Evolutionary conservation across 2,329 filamentous ascomycete species (phyloP).

Genomic region (Pseudogymnoascus sp.): DNA sequence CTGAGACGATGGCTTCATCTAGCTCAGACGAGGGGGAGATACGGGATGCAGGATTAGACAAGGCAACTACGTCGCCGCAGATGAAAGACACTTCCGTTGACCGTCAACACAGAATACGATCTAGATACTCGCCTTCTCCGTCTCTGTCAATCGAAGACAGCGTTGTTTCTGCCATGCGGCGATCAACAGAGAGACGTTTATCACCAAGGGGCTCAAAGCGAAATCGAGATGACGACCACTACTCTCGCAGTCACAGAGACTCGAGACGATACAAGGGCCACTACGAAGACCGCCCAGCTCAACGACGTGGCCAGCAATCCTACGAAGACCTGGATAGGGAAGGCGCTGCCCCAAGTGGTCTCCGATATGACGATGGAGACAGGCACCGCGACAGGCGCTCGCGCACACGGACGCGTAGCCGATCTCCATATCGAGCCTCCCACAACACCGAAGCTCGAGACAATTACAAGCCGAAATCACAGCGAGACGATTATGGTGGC

Average conservation of each 20-base stretch:
- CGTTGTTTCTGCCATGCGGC: constrained; percentile 37
- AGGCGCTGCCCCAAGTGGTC: constrained; percentile 21
- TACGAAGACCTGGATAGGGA: constrained; percentile 52
- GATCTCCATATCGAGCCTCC: constrained; percentile 40
- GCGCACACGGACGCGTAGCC: constrained; percentile 46
- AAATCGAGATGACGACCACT: constrained; percentile 54
- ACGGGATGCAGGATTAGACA: constrained; percentile 65
- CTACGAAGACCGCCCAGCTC: constrained; percentile 50
- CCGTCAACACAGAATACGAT: constrained; percentile 75
- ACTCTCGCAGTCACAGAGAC: constrained; percentile 42
- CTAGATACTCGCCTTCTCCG: constrained; percentile 29
- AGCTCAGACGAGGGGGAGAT: constrained; percentile 87
- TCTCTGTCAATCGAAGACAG: constrained; percentile 34
- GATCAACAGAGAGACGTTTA: constrained; percentile 41
- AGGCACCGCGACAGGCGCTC: constrained; percentile 46
- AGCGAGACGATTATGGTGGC: background rate
- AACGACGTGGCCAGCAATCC: constrained; percentile 40
- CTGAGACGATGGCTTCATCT: constrained; percentile 41
- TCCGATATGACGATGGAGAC: constrained; percentile 45
- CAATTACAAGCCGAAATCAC: constrained; percentile 19
- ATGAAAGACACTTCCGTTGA: constrained; percentile 80
- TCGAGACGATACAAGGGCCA: constrained; percentile 53
- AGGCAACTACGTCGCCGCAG: constrained; percentile 84
- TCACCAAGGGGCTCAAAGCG: constrained; percentile 64
- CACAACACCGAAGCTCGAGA: constrained; percentile 20